These are phyloP conservation scores for Yueomyces sp. DNA, from an alignment of 805 yeast species.

Conservation along the genomic window DNA sequence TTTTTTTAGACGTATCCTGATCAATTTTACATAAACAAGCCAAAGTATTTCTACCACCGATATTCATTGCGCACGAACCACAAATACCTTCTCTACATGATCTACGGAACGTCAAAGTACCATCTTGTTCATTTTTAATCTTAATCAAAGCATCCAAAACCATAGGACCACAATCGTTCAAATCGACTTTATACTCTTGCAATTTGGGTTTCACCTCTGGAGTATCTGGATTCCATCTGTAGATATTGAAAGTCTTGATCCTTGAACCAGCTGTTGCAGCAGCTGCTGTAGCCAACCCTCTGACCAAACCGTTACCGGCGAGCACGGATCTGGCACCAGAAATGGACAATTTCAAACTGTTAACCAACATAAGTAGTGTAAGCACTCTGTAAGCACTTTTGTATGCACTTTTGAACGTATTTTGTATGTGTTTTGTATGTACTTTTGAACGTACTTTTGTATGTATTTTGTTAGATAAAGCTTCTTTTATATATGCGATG, in stretches of 20 bases:
- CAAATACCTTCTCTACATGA: constrained; percentile 99
- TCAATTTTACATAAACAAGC: constrained; percentile 95
- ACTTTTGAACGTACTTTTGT: too few species aligned
- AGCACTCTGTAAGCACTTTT: too few species aligned
- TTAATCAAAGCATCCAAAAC: constrained; percentile 86
- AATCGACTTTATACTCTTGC: constrained; percentile 72
- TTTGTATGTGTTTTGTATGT: too few species aligned
- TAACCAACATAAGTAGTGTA: too few species aligned
- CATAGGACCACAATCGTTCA: constrained; percentile 95
- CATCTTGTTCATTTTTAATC: constrained; percentile 92
- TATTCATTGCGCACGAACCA: constrained; percentile 99
- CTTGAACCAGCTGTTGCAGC: constrained; percentile 47
- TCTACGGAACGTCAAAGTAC: constrained; percentile 92
- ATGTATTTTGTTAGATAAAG: too few species aligned
- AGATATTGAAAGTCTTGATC: constrained; percentile 76
- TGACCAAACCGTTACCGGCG: neutral
- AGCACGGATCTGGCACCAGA: too few species aligned
- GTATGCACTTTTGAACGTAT: too few species aligned
- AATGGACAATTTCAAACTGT: too few species aligned
- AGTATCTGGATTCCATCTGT: constrained; percentile 97
- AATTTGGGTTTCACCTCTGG: constrained; percentile 85
- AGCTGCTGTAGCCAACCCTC: constrained; percentile 19
- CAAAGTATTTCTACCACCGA: constrained; percentile 91
- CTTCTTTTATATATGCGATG: too few species aligned
- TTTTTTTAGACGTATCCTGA: constrained; percentile 54